Conservation (phyloP, 768 basidiomycete genomes). For the Paxillus rubicundulus region DNA sequence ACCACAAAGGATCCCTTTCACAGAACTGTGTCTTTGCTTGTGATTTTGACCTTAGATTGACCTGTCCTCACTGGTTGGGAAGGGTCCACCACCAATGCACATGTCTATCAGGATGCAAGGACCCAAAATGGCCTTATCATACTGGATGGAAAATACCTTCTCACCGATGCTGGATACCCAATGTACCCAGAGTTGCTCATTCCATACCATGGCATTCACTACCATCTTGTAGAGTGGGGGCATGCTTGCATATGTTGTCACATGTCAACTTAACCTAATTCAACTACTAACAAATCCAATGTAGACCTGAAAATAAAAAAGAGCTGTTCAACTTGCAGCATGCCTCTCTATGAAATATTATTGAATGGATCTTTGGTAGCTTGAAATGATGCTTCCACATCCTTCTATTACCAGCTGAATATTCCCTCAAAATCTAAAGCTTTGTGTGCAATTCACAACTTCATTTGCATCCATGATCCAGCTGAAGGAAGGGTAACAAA, state of each 20-base stretch:
- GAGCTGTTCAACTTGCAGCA: too few relatives aligned
- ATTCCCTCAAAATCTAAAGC: neutral
- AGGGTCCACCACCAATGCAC: constrained; percentile 15
- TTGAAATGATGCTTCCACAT: constrained; percentile 10
- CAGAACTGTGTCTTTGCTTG: constrained; percentile 19
- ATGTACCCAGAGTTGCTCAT: constrained; percentile 28
- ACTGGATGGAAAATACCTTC: too few relatives aligned
- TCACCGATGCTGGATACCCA: too few relatives aligned
- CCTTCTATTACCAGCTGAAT: neutral
- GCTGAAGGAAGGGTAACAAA: neutral
- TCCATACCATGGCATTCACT: constrained; percentile 37
- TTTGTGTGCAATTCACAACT: neutral
- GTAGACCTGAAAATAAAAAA: constrained; percentile 10
- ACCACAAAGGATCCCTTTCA: constrained; percentile 13
- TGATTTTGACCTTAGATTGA: constrained; percentile 16
- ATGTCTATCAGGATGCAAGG: too few relatives aligned
- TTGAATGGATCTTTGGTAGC: constrained; percentile 23
- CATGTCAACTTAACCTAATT: neutral
- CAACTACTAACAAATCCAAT: neutral
- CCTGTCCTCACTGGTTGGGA: constrained; percentile 15
- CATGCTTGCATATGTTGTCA: neutral
- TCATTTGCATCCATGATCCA: neutral
- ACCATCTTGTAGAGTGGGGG: constrained; percentile 39
- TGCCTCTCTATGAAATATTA: constrained; percentile 14
- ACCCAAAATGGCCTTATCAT: too few relatives aligned